A percentile compares a stretch with the other conserved stretches of the same genome.
These are phyloP conservation scores for Zalerion maritima DNA, from an alignment of 495 filamentous ascomycete species.

Conservation along the genomic window DNA sequence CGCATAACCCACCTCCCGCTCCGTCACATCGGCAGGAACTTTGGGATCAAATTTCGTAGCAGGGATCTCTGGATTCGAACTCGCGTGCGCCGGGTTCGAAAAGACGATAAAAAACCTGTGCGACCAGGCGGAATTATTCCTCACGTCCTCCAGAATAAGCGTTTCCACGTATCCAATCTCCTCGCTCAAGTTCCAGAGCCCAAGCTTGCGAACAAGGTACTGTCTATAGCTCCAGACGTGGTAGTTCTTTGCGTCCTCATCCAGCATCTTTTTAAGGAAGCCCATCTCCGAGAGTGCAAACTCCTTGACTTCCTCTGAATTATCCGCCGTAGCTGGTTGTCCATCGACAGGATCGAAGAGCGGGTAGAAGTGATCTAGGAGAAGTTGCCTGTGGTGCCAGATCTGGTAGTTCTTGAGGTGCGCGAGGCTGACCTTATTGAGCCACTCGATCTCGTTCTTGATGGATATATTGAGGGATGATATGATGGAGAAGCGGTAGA, in stretches of 20 bases:
- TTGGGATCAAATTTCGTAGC: constrained; percentile 29
- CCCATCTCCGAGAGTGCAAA: constrained; percentile 42
- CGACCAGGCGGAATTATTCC: constrained; percentile 96
- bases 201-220: constrained; percentile 76
- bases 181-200: constrained; percentile 33
- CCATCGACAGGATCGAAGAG: too few relatives aligned
- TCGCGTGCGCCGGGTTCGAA: constrained; percentile 39
- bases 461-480: constrained; percentile 52
- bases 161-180: constrained; percentile 58
- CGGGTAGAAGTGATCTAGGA: constrained; percentile 54
- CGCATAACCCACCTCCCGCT: constrained; percentile 61
- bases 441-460: constrained; percentile 61
- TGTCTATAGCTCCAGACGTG: constrained; percentile 96
- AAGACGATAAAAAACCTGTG: constrained; percentile 89
- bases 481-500: constrained; percentile 73
- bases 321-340: constrained; percentile 25
- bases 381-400: constrained; percentile 87
- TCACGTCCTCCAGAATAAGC: constrained; percentile 61
- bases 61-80: constrained; percentile 31
- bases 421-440: constrained; percentile 65
- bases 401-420: constrained; percentile 98
- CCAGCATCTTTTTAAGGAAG: constrained; percentile 73
- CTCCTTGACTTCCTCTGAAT: constrained; percentile 13
- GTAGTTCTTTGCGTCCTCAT: constrained; percentile 86
- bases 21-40: constrained; percentile 47